A percentile compares a stretch with the other conserved stretches of the same genome.
phyloP scores from a whole-genome alignment of 768 basidiomycete genomes.

The Ephemerocybe angulata region DNA sequence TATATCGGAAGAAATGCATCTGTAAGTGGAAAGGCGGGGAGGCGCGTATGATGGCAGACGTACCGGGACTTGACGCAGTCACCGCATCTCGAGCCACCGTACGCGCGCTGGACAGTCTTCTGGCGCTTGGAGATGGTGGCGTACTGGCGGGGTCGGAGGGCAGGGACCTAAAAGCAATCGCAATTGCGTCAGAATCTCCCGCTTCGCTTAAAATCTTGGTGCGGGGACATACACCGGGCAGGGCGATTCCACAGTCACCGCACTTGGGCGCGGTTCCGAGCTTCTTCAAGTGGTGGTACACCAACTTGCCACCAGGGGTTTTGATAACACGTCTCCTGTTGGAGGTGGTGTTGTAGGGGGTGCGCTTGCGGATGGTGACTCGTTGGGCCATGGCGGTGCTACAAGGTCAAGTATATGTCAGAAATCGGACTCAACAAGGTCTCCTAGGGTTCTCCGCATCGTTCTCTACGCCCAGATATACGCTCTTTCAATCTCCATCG shows the following conservation, averaged over 20 bases:
- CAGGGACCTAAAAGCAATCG: constrained; percentile 71
- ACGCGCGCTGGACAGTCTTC: constrained; percentile 95
- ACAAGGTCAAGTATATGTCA: constrained; percentile 9
- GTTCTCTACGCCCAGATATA: not conserved
- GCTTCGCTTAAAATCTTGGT: too few species aligned
- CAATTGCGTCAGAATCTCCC: too few species aligned
- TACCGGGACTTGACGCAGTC: constrained; percentile 94
- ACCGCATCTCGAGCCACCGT: constrained; percentile 96
- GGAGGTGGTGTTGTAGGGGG: constrained; percentile 96
- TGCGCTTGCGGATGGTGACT: constrained; percentile 98
- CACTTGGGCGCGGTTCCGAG: constrained; percentile 88
- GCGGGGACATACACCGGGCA: constrained; percentile 84
- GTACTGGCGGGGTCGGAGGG: constrained; percentile 94
- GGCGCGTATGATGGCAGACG: constrained; percentile 21
- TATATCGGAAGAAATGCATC: too few species aligned
- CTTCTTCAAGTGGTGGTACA: constrained; percentile 98
- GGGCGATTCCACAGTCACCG: constrained; percentile 94
- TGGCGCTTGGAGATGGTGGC: constrained; percentile 94
- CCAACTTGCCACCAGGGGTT: constrained; percentile 97
- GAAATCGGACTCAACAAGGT: not conserved
- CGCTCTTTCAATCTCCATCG: not conserved
- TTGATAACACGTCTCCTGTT: constrained; percentile 94
- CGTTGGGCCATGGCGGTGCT: constrained; percentile 86
- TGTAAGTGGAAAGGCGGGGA: not conserved
- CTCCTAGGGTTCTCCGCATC: not conserved